These are phyloP conservation scores for Globomyces pollinis-pini DNA, from an alignment of 192 early-diverging fungal genomes.

Conservation along the genomic window DNA sequence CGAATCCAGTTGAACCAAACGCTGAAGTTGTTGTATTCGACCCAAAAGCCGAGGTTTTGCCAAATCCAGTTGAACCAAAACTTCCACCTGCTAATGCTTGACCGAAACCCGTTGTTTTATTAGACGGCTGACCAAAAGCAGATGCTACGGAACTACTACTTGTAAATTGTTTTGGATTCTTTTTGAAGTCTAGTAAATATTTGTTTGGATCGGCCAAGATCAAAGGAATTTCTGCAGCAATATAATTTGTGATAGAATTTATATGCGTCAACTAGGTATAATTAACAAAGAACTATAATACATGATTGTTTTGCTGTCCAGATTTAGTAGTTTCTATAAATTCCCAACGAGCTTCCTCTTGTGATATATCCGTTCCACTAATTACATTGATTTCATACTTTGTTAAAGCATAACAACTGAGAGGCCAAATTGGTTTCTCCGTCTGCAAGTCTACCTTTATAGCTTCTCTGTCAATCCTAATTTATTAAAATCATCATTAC, in stretches of 20 bases:
- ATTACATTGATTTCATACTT: slow-evolving; percentile 4
- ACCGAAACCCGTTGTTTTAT: not conserved
- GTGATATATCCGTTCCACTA: slow-evolving; percentile 8
- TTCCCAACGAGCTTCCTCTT: slow-evolving; percentile 2
- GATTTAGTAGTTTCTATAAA: not conserved
- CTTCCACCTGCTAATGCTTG: not conserved
- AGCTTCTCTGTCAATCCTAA: not conserved
- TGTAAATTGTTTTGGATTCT: too few species aligned
- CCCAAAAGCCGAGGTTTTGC: not conserved
- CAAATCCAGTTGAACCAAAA: not conserved
- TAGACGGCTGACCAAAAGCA: not conserved
- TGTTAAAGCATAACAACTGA: not conserved
- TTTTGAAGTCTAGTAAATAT: too few species aligned
- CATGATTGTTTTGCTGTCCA: not conserved
- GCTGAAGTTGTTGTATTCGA: not conserved
- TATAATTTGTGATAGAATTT: too few species aligned
- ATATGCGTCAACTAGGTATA: too few species aligned
- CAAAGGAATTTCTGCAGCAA: too few species aligned
- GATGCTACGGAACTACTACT: too few species aligned
- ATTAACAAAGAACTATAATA: too few species aligned
- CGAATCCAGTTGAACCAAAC: not conserved
- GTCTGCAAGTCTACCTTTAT: not conserved
- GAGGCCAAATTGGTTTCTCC: slow-evolving; percentile 5
- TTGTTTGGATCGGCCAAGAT: too few species aligned
- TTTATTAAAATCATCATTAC: not conserved